A percentile compares a stretch with the other conserved stretches of the same genome.
Conservation (phyloP, 495 filamentous ascomycete genomes). For the Parathielavia appendiculata region DNA sequence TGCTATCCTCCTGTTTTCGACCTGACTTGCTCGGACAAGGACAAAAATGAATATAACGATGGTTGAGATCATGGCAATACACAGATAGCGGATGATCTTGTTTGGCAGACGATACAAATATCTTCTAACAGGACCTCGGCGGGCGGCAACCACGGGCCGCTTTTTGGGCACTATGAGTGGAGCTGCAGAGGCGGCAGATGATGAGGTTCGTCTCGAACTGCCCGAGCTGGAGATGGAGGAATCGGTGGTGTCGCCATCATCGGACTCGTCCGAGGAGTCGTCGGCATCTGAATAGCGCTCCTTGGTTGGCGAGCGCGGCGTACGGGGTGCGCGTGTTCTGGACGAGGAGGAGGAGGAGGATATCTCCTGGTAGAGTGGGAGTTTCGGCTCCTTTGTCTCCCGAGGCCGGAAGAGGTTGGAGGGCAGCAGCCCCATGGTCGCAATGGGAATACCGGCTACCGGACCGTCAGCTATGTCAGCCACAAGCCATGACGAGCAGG, state of each 20-base stretch:
- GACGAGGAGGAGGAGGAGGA: constrained; percentile 5
- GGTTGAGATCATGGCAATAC: constrained; percentile 59
- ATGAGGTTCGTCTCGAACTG: constrained; percentile 47
- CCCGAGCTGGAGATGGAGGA: constrained; percentile 37
- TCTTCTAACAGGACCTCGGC: constrained; percentile 35
- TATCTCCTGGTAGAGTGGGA: constrained; percentile 42
- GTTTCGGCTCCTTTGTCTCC: constrained; percentile 33
- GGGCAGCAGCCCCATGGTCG: constrained; percentile 28
- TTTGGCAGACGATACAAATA: constrained; percentile 58
- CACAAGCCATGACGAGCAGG: not conserved
- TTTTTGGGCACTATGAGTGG: constrained; percentile 52
- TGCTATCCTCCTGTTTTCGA: constrained; percentile 56
- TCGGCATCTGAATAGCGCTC: constrained; percentile 44
- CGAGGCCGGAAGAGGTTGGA: constrained; percentile 34
- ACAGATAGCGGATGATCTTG: constrained; percentile 65
- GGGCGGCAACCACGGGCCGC: constrained; percentile 32
- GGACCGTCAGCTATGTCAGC: not conserved
- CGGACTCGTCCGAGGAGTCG: constrained; percentile 37
- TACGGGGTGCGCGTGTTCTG: constrained; percentile 4
- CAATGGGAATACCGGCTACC: not conserved
- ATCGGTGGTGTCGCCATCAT: constrained; percentile 41
- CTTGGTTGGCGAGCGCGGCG: constrained; percentile 29
- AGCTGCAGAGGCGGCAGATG: constrained; percentile 45
- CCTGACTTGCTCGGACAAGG: constrained; percentile 63
- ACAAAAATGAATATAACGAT: constrained; percentile 67